Conservation (phyloP, 164 flowering plant species). For the Berberis thunbergii region DNA sequence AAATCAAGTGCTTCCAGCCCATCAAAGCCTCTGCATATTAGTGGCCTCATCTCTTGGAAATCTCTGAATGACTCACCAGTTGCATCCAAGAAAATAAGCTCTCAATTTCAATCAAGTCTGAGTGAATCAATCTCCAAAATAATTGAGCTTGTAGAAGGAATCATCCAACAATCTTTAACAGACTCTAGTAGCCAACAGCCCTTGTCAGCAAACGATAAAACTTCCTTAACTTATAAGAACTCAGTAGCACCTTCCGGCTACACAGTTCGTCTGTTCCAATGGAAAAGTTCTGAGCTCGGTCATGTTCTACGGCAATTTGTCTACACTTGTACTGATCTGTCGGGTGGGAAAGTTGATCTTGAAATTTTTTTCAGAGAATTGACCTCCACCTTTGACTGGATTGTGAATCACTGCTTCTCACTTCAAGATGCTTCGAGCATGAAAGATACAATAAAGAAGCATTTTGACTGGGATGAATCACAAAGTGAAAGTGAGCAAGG, state of each 20-base stretch:
- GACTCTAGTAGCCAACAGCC: constrained; percentile 21
- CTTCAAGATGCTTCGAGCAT: constrained; percentile 52
- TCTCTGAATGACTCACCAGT: constrained; percentile 24
- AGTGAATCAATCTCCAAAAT: constrained; percentile 48
- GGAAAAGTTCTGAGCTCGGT: constrained; percentile 55
- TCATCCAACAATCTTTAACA: constrained; percentile 25
- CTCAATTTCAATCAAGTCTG: constrained; percentile 27
- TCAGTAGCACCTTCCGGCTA: constrained; percentile 28
- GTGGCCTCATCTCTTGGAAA: constrained; percentile 41
- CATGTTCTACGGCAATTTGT: constrained; percentile 34
- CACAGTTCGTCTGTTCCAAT: constrained; percentile 52
- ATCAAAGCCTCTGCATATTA: constrained; percentile 18
- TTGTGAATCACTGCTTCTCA: constrained; percentile 42
- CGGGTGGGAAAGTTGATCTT: constrained; percentile 34
- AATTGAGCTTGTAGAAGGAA: constrained; percentile 67
- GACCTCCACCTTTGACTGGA: constrained; percentile 51
- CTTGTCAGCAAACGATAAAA: constrained; percentile 20
- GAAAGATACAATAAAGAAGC: constrained; percentile 42
- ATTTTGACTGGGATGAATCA: constrained; percentile 33
- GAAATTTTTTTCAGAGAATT: constrained; percentile 42
- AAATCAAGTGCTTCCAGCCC: constrained; percentile 7
- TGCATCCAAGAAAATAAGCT: constrained; percentile 13
- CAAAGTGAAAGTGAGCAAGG: constrained; percentile 34
- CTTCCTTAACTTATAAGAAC: constrained; percentile 10
- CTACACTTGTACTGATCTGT: constrained; percentile 35